These are phyloP conservation scores for Spiraea crenata DNA, from an alignment of 331 rosid species.

Conservation along the genomic window DNA sequence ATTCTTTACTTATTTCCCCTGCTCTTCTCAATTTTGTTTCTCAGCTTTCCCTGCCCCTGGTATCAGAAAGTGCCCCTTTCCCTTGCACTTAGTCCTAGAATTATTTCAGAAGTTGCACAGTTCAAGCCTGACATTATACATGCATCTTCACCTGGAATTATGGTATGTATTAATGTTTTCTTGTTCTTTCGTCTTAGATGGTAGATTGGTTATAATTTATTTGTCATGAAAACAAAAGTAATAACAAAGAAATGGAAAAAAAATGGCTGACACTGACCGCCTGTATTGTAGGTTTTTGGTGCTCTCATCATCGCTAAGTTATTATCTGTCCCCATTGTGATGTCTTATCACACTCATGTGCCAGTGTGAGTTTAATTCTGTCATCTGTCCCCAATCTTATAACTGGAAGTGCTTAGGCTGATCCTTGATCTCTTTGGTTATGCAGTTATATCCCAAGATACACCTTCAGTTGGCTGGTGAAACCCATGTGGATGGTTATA, in stretches of 20 bases:
- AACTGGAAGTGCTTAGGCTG: slow-evolving; percentile 13
- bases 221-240: neutral
- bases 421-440: slow-evolving; percentile 13
- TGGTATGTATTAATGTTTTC: slow-evolving; percentile 49
- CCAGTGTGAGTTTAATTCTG: slow-evolving; percentile 70
- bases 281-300: slow-evolving; percentile 77
- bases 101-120: slow-evolving; percentile 89
- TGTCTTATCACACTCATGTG: slow-evolving; percentile 98
- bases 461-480: slow-evolving; percentile 97
- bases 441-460: slow-evolving; percentile 94
- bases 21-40: slow-evolving; percentile 14
- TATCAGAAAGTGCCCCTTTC: slow-evolving; percentile 98
- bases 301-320: slow-evolving; percentile 90
- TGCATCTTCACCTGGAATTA: slow-evolving; percentile 98
- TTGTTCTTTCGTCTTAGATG: neutral
- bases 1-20: slow-evolving; percentile 1
- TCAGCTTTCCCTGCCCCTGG: slow-evolving; percentile 93
- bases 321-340: slow-evolving; percentile 81
- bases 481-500: slow-evolving; percentile 96
- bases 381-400: neutral
- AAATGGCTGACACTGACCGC: slow-evolving; percentile 18
- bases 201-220: neutral
- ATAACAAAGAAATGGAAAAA: neutral
- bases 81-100: slow-evolving; percentile 98
- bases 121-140: slow-evolving; percentile 99